Percentiles rank a stretch among this genome's conserved stretches.
Evolutionary conservation across 2,329 filamentous ascomycete species (phyloP).

Genomic region (Fusarium sp.): DNA sequence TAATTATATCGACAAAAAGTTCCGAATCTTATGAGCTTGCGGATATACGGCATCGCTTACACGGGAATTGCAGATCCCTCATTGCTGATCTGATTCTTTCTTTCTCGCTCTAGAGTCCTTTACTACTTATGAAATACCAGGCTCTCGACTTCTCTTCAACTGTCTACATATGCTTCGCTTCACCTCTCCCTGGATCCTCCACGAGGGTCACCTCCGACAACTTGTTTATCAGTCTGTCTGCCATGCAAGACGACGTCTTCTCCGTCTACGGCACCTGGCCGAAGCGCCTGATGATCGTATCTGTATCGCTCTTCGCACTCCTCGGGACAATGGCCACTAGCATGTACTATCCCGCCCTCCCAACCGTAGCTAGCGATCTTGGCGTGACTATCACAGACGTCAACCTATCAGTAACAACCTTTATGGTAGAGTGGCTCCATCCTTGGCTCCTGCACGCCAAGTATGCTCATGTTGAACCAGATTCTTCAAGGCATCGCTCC

Average conservation of each 20-base stretch:
- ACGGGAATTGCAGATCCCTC: background rate
- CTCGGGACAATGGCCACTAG: background rate
- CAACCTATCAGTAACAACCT: background rate
- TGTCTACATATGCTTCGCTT: background rate
- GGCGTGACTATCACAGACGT: background rate
- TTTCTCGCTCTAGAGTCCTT: background rate
- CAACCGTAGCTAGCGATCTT: background rate
- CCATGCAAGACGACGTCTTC: background rate
- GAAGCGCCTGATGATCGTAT: background rate
- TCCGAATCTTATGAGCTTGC: background rate
- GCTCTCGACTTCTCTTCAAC: accelerated
- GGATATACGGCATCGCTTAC: background rate
- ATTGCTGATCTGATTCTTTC: background rate
- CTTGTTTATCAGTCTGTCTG: background rate
- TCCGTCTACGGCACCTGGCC: background rate
- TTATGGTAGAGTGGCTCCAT: background rate
- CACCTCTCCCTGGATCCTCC: accelerated
- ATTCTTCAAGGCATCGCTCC: background rate
- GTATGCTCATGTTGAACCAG: background rate
- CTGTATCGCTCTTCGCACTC: background rate
- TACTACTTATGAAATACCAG: too few species aligned
- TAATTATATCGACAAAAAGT: background rate
- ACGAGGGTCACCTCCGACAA: too few species aligned
- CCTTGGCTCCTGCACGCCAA: background rate
- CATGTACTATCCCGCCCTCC: background rate